Evolutionary conservation across 1,284 basidiomycete species (phyloP).

Genomic region (Ustilago trichophora): DNA sequence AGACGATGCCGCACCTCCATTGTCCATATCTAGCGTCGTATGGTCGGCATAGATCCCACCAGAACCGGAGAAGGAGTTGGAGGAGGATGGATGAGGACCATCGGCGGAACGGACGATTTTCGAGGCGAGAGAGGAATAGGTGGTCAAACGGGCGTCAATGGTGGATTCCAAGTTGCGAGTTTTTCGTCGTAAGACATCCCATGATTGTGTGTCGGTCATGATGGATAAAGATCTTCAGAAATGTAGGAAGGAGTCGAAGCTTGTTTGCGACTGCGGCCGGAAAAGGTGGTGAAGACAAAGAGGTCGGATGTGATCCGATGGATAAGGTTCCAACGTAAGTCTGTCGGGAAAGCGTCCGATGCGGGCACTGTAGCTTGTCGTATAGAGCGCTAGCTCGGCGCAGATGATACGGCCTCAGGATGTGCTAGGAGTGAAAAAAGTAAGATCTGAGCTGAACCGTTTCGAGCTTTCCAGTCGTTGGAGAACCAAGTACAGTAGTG

Average conservation of each 20-base stretch:
- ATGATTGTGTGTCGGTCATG: constrained; percentile 35
- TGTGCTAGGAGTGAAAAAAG: not conserved
- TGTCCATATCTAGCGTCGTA: constrained; percentile 40
- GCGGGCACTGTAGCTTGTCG: too few relatives aligned
- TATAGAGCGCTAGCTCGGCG: too few relatives aligned
- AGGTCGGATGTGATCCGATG: too few relatives aligned
- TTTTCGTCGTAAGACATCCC: constrained; percentile 76
- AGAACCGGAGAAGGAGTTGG: not conserved
- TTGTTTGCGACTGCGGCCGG: too few relatives aligned
- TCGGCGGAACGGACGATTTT: constrained; percentile 72
- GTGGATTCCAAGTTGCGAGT: constrained; percentile 89
- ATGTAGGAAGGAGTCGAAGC: too few relatives aligned
- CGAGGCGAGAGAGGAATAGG: constrained; percentile 85
- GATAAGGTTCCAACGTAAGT: too few relatives aligned
- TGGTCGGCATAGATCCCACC: constrained; percentile 27
- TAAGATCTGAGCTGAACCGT: not conserved
- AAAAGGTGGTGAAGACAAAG: too few relatives aligned
- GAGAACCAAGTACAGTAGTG: too few relatives aligned
- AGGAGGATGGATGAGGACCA: too few relatives aligned
- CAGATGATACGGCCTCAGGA: too few relatives aligned
- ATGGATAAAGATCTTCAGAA: not conserved
- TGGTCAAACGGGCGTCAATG: constrained; percentile 86
- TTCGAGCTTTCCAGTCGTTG: too few relatives aligned
- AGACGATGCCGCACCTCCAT: not conserved
- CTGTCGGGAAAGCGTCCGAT: too few relatives aligned